Evolutionary conservation across 83 land plant genomes (phyloP).

Genomic region (Isoetes engelmannii): DNA sequence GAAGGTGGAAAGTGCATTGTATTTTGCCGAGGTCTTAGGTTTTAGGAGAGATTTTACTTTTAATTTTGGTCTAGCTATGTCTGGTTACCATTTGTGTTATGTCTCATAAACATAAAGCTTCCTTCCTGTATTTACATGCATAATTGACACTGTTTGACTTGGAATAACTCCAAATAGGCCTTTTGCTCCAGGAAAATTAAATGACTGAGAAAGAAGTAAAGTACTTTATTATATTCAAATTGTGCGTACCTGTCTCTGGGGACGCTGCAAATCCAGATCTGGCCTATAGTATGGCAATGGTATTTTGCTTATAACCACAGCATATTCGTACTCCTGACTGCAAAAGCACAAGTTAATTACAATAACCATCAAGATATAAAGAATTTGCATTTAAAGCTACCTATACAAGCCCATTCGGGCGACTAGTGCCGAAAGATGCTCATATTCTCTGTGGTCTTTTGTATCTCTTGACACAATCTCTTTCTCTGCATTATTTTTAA

Average conservation of each 20-base stretch:
- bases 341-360: constrained; percentile 5
- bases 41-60: too few relatives aligned
- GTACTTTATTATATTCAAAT: too few relatives aligned
- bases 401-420: constrained; percentile 70
- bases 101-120: too few relatives aligned
- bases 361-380: background rate
- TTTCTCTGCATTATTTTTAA: constrained; percentile 46
- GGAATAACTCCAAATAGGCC: too few relatives aligned
- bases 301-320: constrained; percentile 71
- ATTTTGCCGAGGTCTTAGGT: too few relatives aligned
- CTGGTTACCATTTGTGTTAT: too few relatives aligned
- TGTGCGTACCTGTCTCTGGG: constrained; percentile 62
- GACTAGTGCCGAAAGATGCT: constrained; percentile 59
- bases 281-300: constrained; percentile 80
- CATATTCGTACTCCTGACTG: constrained; percentile 70
- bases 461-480: constrained; percentile 81
- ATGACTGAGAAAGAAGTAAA: too few relatives aligned
- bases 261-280: constrained; percentile 76
- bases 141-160: too few relatives aligned
- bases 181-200: too few relatives aligned
- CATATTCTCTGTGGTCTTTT: constrained; percentile 68
- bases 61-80: too few relatives aligned
- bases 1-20: too few relatives aligned
- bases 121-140: too few relatives aligned
- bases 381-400: constrained; percentile 22